phyloP scores from a whole-genome alignment of 495 filamentous ascomycete species.

The Aspergillus carlsbadensis region DNA sequence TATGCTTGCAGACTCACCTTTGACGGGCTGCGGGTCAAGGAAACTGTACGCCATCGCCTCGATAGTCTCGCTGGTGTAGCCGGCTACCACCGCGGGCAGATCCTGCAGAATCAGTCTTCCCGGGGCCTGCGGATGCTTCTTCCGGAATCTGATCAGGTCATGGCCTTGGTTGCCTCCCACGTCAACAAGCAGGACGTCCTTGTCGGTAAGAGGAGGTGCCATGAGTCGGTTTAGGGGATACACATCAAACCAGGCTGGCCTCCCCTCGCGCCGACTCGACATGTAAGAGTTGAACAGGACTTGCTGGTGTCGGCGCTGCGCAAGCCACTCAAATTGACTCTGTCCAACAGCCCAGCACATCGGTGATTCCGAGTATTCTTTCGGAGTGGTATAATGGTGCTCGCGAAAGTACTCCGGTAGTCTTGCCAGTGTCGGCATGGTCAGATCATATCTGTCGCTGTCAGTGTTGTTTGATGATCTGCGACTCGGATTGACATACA shows the following conservation, averaged over 20 bases:
- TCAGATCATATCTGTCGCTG: conserved; percentile 36
- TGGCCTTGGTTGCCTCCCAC: conserved; percentile 44
- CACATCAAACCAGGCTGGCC: conserved; percentile 37
- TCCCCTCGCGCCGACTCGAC: conserved; percentile 36
- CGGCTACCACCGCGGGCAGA: conserved; percentile 31
- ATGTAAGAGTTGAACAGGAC: conserved; percentile 41
- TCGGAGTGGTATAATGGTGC: conserved; percentile 30
- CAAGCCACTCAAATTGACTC: conserved; percentile 44
- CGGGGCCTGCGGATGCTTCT: conserved; percentile 18
- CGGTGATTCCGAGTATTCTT: conserved; percentile 33
- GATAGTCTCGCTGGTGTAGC: conserved; percentile 13
- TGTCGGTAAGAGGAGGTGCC: conserved; percentile 16
- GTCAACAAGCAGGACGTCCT: conserved; percentile 41
- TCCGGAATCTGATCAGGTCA: conserved; percentile 31
- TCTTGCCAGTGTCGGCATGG: conserved; percentile 34
- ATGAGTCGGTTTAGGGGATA: conserved; percentile 32
- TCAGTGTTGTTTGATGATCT: neutral
- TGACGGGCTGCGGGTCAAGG: conserved; percentile 34
- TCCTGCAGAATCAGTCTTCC: conserved; percentile 35
- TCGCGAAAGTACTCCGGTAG: conserved; percentile 34
- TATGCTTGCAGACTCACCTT: conserved; percentile 14
- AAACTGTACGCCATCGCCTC: conserved; percentile 37
- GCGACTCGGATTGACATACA: conserved; percentile 25
- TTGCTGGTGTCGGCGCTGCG: conserved; percentile 29
- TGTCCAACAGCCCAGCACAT: conserved; percentile 43